phyloP scores from a whole-genome alignment of 371 early-diverging fungal genomes.

The Smittium culicis region DNA sequence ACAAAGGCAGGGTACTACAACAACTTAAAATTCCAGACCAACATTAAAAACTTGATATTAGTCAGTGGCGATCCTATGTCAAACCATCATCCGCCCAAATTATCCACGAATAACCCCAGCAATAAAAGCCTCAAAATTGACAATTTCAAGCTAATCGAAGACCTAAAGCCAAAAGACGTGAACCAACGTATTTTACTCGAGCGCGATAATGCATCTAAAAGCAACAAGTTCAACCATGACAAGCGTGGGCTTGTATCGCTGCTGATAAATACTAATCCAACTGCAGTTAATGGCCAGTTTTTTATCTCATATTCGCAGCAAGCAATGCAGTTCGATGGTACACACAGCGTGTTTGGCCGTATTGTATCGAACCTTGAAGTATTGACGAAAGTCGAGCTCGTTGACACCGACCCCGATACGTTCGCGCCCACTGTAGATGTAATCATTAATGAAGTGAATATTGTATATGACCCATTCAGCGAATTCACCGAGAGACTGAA shows the following conservation, averaged over 20 bases:
- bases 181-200: not conserved
- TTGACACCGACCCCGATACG: constrained; percentile 47
- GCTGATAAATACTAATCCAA: constrained; percentile 92
- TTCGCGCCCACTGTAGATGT: constrained; percentile 63
- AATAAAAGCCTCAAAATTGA: not conserved
- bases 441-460: constrained; percentile 48
- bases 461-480: constrained; percentile 75
- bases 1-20: constrained; percentile 77
- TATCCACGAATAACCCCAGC: too few species aligned
- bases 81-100: too few species aligned
- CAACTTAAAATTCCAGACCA: constrained; percentile 74
- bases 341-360: constrained; percentile 83
- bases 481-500: constrained; percentile 48
- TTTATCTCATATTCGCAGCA: constrained; percentile 36
- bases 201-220: constrained; percentile 57
- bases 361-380: constrained; percentile 72
- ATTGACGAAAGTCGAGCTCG: constrained; percentile 59
- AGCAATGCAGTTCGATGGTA: constrained; percentile 87
- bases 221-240: constrained; percentile 50
- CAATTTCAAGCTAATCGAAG: not conserved
- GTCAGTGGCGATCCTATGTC: constrained; percentile 87
- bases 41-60: constrained; percentile 80
- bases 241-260: constrained; percentile 79
- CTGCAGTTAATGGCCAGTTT: constrained; percentile 74
- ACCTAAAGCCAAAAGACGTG: not conserved